These are phyloP conservation scores for Solanum okadae DNA, from an alignment of 257 asterid species.

Conservation along the genomic window DNA sequence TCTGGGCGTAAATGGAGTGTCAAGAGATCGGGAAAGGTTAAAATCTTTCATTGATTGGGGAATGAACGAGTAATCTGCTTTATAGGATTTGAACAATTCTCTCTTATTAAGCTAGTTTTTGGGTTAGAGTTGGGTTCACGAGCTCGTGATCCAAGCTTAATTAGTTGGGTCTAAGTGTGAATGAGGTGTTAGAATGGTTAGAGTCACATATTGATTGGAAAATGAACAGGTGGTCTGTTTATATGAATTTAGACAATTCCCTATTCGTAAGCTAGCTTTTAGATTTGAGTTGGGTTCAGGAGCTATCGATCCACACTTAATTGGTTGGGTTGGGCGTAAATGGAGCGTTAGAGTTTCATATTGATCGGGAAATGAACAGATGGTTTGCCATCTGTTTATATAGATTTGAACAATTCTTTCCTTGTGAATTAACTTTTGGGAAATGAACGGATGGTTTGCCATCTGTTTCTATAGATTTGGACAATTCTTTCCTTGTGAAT, in stretches of 20 bases:
- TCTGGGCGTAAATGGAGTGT: background rate
- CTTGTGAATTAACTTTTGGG: too few species aligned
- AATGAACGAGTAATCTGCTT: background rate
- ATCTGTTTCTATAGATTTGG: background rate
- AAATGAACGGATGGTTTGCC: too few species aligned
- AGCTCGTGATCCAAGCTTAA: background rate
- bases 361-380: too few species aligned
- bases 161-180: background rate
- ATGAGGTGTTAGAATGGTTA: background rate
- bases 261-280: background rate
- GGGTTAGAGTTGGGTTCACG: background rate
- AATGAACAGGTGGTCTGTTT: background rate
- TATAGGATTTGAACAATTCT: background rate
- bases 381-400: too few species aligned
- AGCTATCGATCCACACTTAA: background rate
- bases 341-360: too few species aligned
- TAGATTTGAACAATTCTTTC: too few species aligned
- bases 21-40: background rate
- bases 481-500: background rate
- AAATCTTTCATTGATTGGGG: too few species aligned
- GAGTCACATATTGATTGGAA: background rate
- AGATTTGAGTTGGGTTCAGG: background rate
- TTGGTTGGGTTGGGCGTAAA: background rate
- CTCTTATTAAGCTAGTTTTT: background rate
- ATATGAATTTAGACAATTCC: background rate